Evolutionary conservation across 179 eudicot species (phyloP).

Genomic region (Actinidia polygama): DNA sequence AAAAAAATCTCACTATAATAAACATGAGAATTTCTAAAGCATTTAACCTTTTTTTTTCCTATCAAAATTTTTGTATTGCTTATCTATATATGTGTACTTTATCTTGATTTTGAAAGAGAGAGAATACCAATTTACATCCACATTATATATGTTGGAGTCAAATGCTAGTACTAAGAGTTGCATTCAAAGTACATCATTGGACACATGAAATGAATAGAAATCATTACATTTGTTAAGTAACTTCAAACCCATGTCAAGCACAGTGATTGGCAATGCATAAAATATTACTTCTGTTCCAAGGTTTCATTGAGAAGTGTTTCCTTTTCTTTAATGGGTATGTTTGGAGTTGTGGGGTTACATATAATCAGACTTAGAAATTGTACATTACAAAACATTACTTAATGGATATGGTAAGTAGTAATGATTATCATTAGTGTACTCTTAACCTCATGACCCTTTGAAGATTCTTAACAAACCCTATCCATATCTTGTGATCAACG

Average conservation of each 20-base stretch:
- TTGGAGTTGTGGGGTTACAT: conserved; percentile 1
- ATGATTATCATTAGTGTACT: background rate
- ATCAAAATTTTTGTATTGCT: too few relatives aligned
- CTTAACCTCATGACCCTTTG: background rate
- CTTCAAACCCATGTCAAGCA: background rate
- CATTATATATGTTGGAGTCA: too few relatives aligned
- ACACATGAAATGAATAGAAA: background rate
- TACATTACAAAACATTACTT: background rate
- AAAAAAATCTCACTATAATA: too few relatives aligned
- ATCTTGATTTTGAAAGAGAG: too few relatives aligned
- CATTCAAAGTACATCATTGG: background rate
- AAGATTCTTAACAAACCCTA: background rate
- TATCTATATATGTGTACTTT: too few relatives aligned
- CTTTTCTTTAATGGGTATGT: too few relatives aligned
- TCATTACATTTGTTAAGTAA: conserved; percentile 3
- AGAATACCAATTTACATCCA: too few relatives aligned
- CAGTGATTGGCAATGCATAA: background rate
- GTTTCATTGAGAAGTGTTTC: background rate
- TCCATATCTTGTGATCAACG: background rate
- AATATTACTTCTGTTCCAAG: background rate
- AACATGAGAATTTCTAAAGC: too few relatives aligned
- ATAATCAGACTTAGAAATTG: background rate
- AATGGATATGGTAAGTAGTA: too few relatives aligned
- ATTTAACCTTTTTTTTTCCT: too few relatives aligned
- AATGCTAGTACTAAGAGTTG: background rate